phyloP scores from a whole-genome alignment of 345 rosid genomes.

The Noccaea caerulescens region DNA sequence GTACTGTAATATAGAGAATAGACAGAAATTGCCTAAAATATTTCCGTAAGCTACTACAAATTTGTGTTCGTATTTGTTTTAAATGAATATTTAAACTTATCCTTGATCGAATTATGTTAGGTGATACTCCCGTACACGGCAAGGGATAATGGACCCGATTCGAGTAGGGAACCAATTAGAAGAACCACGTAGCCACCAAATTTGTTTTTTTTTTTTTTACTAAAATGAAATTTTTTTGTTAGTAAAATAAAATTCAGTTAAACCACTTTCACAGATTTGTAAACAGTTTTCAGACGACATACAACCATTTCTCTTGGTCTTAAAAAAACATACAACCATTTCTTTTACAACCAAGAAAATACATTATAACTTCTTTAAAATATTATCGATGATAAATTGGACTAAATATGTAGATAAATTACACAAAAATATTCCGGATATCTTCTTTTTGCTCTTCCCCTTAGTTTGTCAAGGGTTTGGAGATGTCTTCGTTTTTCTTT shows the following conservation, averaged over 20 bases:
- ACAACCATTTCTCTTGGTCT: too few relatives aligned
- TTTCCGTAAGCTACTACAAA: not conserved
- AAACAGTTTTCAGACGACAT: too few relatives aligned
- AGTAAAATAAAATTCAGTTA: not conserved
- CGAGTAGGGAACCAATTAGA: constrained; percentile 23
- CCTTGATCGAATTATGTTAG: constrained; percentile 7
- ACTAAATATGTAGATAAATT: too few relatives aligned
- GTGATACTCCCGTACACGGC: constrained; percentile 27
- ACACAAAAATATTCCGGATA: too few relatives aligned
- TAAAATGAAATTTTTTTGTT: not conserved
- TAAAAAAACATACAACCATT: too few relatives aligned
- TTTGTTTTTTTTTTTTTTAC: not conserved
- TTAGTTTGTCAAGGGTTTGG: too few relatives aligned
- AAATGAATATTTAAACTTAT: constrained; percentile 7
- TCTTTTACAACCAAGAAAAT: too few relatives aligned
- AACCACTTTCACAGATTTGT: not conserved
- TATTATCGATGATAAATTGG: too few relatives aligned
- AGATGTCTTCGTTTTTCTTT: too few relatives aligned
- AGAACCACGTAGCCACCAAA: constrained; percentile 19
- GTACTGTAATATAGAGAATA: not conserved
- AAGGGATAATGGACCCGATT: constrained; percentile 30
- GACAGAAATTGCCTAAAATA: not conserved
- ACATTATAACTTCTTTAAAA: too few relatives aligned
- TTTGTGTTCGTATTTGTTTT: not conserved
- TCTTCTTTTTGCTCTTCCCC: too few relatives aligned